These are phyloP conservation scores for Auricularia sp. DNA, from an alignment of 768 basidiomycete genomes.

Conservation along the genomic window DNA sequence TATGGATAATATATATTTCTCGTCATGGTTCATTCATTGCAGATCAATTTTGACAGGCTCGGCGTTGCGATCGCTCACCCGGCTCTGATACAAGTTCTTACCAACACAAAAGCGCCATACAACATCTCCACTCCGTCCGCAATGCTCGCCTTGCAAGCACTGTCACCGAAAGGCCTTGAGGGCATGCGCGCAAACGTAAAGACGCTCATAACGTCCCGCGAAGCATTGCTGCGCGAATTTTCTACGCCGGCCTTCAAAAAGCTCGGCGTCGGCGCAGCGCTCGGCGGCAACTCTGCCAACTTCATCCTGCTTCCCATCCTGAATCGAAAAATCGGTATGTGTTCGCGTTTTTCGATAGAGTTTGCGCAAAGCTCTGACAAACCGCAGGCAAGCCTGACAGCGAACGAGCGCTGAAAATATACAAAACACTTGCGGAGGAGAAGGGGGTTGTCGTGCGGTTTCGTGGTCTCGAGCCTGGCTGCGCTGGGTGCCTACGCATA, in stretches of 20 bases:
- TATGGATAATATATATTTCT: slow-evolving; percentile 25
- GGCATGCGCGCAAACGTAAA: slow-evolving; percentile 56
- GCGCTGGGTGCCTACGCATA: slow-evolving; percentile 76
- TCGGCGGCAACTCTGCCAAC: slow-evolving; percentile 85
- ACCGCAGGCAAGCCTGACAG: slow-evolving; percentile 16
- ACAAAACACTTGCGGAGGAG: slow-evolving; percentile 75
- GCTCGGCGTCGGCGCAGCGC: slow-evolving; percentile 50
- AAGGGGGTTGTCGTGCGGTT: slow-evolving; percentile 84
- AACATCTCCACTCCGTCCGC: slow-evolving; percentile 91
- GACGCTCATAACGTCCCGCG: slow-evolving; percentile 50
- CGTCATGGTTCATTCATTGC: background rate
- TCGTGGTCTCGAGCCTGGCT: slow-evolving; percentile 78
- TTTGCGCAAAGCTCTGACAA: no score
- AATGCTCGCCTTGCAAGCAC: slow-evolving; percentile 65
- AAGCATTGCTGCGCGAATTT: slow-evolving; percentile 41
- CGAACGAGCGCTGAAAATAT: slow-evolving; percentile 38
- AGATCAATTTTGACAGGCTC: slow-evolving; percentile 37
- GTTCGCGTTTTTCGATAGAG: slow-evolving; percentile 22
- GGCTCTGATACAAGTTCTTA: slow-evolving; percentile 78
- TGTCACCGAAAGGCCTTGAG: slow-evolving; percentile 52
- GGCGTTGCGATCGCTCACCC: slow-evolving; percentile 88
- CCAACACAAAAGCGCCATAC: slow-evolving; percentile 96
- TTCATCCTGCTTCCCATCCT: slow-evolving; percentile 79
- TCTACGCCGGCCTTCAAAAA: slow-evolving; percentile 25
- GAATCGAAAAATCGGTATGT: slow-evolving; percentile 32